These are phyloP conservation scores for Gloeophyllum trabeum DNA, from an alignment of 768 basidiomycete genomes.

Conservation along the genomic window DNA sequence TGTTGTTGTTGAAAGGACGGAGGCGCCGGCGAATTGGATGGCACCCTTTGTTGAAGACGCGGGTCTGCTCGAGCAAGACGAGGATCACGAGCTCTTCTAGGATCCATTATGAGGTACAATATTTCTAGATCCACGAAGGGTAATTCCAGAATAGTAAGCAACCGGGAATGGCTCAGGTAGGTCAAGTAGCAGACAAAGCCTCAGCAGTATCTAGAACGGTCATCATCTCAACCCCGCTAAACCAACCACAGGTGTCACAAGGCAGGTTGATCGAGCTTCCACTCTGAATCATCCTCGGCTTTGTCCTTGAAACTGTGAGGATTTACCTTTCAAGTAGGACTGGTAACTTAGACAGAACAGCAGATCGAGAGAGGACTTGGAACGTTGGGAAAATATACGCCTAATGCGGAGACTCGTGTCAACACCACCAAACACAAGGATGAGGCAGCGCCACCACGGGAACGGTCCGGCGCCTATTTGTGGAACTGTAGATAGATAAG, in stretches of 20 bases:
- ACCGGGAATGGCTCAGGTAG: slow-evolving; percentile 10
- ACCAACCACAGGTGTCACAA: slow-evolving; percentile 11
- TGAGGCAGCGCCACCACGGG: too few species aligned
- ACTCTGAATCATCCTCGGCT: slow-evolving; percentile 80
- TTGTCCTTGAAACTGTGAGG: slow-evolving; percentile 6
- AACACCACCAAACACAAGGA: background rate
- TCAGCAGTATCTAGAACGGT: slow-evolving; percentile 97
- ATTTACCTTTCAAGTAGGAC: background rate
- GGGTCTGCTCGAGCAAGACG: slow-evolving; percentile 59
- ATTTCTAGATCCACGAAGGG: slow-evolving; percentile 6
- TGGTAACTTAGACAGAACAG: background rate
- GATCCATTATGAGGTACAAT: slow-evolving; percentile 47
- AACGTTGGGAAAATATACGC: background rate
- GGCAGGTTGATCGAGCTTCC: slow-evolving; percentile 73
- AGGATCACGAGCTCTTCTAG: slow-evolving; percentile 70
- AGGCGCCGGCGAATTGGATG: slow-evolving; percentile 15
- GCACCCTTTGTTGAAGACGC: slow-evolving; percentile 46
- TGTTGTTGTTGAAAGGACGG: slow-evolving; percentile 5
- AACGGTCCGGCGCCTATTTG: too few species aligned
- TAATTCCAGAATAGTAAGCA: slow-evolving; percentile 8
- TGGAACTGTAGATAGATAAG: too few species aligned
- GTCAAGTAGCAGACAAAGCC: slow-evolving; percentile 15
- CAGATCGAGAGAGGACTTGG: background rate
- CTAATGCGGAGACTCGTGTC: background rate
- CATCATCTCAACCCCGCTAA: slow-evolving; percentile 58